Conservation (phyloP, 768 basidiomycete genomes). For the Lentinula guzmanii region DNA sequence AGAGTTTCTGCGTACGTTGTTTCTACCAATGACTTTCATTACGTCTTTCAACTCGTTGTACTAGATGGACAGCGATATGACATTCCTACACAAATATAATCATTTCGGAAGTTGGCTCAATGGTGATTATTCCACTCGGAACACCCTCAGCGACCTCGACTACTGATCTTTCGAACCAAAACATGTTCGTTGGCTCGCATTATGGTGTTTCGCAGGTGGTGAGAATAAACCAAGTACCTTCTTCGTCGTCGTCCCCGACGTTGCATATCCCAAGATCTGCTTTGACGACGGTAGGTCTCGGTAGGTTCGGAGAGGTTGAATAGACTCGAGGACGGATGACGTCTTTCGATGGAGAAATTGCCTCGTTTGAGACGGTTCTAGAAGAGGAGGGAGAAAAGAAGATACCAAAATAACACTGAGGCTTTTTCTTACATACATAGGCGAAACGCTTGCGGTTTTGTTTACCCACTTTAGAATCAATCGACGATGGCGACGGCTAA, state of each 20-base stretch:
- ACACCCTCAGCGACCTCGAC: too few relatives aligned
- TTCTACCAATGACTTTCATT: neutral
- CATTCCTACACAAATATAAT: slow-evolving; percentile 33
- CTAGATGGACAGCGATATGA: slow-evolving; percentile 49
- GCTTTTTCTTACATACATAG: slow-evolving; percentile 10
- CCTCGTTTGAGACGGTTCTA: slow-evolving; percentile 44
- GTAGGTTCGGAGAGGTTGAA: slow-evolving; percentile 28
- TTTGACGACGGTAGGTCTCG: slow-evolving; percentile 29
- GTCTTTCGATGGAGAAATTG: slow-evolving; percentile 53
- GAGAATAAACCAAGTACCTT: slow-evolving; percentile 44
- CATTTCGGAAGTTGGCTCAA: slow-evolving; percentile 58
- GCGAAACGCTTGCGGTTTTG: too few relatives aligned
- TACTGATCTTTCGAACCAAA: slow-evolving; percentile 47
- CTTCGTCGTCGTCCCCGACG: slow-evolving; percentile 31
- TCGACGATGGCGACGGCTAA: too few relatives aligned
- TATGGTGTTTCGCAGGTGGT: slow-evolving; percentile 77
- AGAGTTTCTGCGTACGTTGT: slow-evolving; percentile 60
- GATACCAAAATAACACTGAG: slow-evolving; percentile 42
- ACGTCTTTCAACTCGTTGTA: neutral
- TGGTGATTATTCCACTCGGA: slow-evolving; percentile 51
- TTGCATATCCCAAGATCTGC: slow-evolving; percentile 48
- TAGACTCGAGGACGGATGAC: slow-evolving; percentile 1
- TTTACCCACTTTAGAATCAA: too few relatives aligned
- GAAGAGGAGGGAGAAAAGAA: slow-evolving; percentile 16
- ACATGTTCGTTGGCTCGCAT: slow-evolving; percentile 77